phyloP scores from a whole-genome alignment of 306 rosid genomes.

The Amphicarpaea edgeworthii region DNA sequence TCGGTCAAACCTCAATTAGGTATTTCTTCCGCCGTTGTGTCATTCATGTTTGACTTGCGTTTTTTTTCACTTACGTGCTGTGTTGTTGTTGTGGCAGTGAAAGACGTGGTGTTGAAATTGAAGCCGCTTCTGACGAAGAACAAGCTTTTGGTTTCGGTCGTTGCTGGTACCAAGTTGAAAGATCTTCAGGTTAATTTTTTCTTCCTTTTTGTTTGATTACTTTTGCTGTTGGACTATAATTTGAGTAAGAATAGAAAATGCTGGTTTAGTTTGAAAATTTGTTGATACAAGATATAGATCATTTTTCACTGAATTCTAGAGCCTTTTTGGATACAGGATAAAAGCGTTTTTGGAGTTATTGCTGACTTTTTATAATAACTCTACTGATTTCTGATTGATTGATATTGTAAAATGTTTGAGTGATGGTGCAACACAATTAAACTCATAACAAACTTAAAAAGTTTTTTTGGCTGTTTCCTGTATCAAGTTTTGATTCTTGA shows the following conservation, averaged over 20 bases:
- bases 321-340: no score
- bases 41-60: not conserved
- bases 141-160: slow-evolving; percentile 94
- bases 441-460: not conserved
- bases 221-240: not conserved
- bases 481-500: not conserved
- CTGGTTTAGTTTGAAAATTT: not conserved
- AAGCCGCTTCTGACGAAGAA: slow-evolving; percentile 69
- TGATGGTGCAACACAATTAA: not conserved
- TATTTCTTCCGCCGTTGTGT: slow-evolving; percentile 25
- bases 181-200: slow-evolving; percentile 79
- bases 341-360: no score
- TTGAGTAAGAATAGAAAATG: not conserved
- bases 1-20: slow-evolving; percentile 95
- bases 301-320: no score
- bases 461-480: not conserved
- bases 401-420: no score
- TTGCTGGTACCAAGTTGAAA: slow-evolving; percentile 90
- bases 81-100: slow-evolving; percentile 60
- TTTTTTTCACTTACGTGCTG: not conserved
- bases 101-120: slow-evolving; percentile 66
- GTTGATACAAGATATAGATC: no score
- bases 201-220: not conserved
- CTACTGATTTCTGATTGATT: no score
- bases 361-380: no score